Evolutionary conservation across 2,329 filamentous ascomycete species (phyloP), one percentile per base, ranked within the genome.

Genomic region (Diaporthe nobilis): DNA sequence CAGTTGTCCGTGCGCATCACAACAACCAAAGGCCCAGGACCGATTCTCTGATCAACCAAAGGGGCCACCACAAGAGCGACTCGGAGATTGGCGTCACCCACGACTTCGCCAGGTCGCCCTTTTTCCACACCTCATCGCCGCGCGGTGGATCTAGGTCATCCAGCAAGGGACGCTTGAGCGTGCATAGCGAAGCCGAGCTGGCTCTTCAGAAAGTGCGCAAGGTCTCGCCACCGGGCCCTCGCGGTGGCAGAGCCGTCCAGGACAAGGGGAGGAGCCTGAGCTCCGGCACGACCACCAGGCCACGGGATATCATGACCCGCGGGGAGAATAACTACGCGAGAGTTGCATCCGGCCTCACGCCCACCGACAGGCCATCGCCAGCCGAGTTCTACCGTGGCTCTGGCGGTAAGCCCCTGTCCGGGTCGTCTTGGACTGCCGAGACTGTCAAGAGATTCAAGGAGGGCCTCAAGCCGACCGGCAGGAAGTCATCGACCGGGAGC

Each of bases 191-290:
- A 42, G 88, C 88, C 0, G 85, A 87, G 77, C 78, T 85, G 34
- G 82, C 83, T 25, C 80, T 90, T 9, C 84, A 83, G 60, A 83
- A 85, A 61, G 86, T 90, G 76, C 85, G 83, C 4, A 82, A 81
- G 74, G 81, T 77, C 1, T 83, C 85, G 20, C 84, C 85, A 12
- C 81, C 83, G 0, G 79, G 82, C 20, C 77, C 80, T 34, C 77
- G 80, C 76, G 80, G 81, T 17, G 77, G 80, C 15, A 80, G 81
- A 12, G 73, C 77, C 65, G 79, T 84, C 10, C 80, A 80, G 44
- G 81, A 82, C 65, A 78, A 75, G 53, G 79, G 67, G 51, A 77
- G 72, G 75, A 80, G 75, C 70, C 76, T 71, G 28, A 79, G 71
- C 58, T 77, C 76, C 34, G 81, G 76, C 60, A 79, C 58, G 57